A percentile compares a stretch with the other conserved stretches of the same genome.
These are phyloP conservation scores for Leccinum pachyderme DNA, from an alignment of 1,284 basidiomycete genomes.

Conservation along the genomic window DNA sequence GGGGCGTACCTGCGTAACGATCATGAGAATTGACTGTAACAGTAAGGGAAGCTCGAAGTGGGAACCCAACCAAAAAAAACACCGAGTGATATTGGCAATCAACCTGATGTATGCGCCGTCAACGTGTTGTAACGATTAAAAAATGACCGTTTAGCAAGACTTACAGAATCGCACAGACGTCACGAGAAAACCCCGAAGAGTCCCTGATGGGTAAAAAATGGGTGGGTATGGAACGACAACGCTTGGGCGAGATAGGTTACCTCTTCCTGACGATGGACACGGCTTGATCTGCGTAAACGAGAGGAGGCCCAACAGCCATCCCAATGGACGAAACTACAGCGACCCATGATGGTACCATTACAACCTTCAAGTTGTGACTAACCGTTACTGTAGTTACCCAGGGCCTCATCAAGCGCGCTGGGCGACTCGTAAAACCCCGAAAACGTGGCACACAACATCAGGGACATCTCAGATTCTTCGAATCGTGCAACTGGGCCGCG, in stretches of 20 bases:
- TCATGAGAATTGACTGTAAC: constrained; percentile 79
- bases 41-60: constrained; percentile 76
- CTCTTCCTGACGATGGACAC: constrained; percentile 70
- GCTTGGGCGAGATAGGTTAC: constrained; percentile 35
- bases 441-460: constrained; percentile 2
- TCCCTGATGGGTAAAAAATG: constrained; percentile 49
- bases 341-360: constrained; percentile 39
- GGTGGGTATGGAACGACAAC: constrained; percentile 19
- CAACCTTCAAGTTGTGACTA: background rate
- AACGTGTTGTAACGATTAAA: constrained; percentile 8
- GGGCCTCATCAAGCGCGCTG: background rate
- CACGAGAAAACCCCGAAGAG: constrained; percentile 80
- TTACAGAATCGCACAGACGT: constrained; percentile 78
- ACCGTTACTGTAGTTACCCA: background rate
- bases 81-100: constrained; percentile 79
- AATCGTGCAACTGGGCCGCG: constrained; percentile 6
- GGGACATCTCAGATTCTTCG: background rate
- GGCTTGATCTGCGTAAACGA: constrained; percentile 80
- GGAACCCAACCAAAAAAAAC: constrained; percentile 86
- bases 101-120: constrained; percentile 43
- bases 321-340: constrained; percentile 43
- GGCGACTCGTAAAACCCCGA: constrained; percentile 1
- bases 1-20: constrained; percentile 65
- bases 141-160: constrained; percentile 17
- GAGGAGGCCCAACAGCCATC: constrained; percentile 57